A percentile compares a stretch with the other conserved stretches of the same genome.
These are phyloP conservation scores for Hymenoscyphus occultus DNA, from an alignment of 2,329 filamentous ascomycete species.

Conservation along the genomic window DNA sequence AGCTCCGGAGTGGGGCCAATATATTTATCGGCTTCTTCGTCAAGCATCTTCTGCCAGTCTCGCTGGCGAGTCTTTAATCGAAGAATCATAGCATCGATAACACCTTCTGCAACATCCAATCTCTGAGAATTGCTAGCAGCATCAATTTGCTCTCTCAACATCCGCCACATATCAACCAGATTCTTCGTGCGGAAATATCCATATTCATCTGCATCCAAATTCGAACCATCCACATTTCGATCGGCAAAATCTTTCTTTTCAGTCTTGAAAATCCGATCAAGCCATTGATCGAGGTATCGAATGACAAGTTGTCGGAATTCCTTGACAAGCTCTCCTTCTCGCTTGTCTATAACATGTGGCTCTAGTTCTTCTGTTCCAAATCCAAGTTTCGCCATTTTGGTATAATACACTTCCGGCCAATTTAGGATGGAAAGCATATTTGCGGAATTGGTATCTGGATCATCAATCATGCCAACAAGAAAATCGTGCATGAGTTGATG, in stretches of 20 bases:
- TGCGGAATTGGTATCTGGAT: conserved; percentile 77
- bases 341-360: conserved; percentile 86
- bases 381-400: conserved; percentile 89
- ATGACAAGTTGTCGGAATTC: conserved; percentile 96
- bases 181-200: conserved; percentile 91
- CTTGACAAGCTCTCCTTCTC: conserved; percentile 84
- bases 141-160: conserved; percentile 89
- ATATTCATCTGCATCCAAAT: conserved; percentile 83
- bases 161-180: conserved; percentile 92
- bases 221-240: conserved; percentile 67
- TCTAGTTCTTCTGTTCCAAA: conserved; percentile 72
- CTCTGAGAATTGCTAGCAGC: conserved; percentile 83
- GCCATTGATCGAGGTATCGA: conserved; percentile 94
- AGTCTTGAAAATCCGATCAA: conserved; percentile 82
- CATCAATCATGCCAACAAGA: conserved; percentile 76
- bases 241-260: conserved; percentile 80
- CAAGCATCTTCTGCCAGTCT: conserved; percentile 82
- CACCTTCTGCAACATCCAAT: conserved; percentile 87
- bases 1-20: conserved; percentile 55
- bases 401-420: conserved; percentile 94
- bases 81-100: conserved; percentile 93
- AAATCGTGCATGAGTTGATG: conserved; percentile 96
- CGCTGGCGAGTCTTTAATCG: conserved; percentile 79
- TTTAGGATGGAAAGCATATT: conserved; percentile 90
- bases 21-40: conserved; percentile 78